Evolutionary conservation across 306 rosid genomes (phyloP).

Genomic region (Vigna mungo): DNA sequence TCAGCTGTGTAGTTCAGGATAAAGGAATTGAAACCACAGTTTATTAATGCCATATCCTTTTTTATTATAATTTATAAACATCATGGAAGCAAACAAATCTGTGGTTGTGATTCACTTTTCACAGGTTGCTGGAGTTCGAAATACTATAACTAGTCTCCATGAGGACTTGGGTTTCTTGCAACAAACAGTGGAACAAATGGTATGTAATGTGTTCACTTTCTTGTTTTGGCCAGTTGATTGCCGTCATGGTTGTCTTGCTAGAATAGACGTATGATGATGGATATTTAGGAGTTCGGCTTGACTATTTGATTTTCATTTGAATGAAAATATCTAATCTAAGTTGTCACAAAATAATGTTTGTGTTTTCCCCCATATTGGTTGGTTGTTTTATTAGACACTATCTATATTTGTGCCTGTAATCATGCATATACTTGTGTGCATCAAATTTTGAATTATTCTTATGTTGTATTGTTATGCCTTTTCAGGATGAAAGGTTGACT

Average conservation of each 20-base stretch:
- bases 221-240: constrained; percentile 37
- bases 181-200: constrained; percentile 70
- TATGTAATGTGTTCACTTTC: constrained; percentile 52
- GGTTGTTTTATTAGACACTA: background rate
- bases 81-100: background rate
- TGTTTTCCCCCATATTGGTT: background rate
- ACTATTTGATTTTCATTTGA: constrained; percentile 17
- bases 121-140: constrained; percentile 84
- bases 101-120: constrained; percentile 43
- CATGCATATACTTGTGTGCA: background rate
- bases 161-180: constrained; percentile 67
- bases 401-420: background rate
- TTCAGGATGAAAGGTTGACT: constrained; percentile 72
- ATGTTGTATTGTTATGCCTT: constrained; percentile 39
- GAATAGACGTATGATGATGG: constrained; percentile 26
- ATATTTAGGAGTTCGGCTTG: constrained; percentile 31
- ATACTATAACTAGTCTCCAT: constrained; percentile 60
- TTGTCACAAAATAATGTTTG: background rate
- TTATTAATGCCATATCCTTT: constrained; percentile 11
- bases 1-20: constrained; percentile 34
- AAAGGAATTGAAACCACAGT: constrained; percentile 24
- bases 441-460: constrained; percentile 36
- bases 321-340: constrained; percentile 19
- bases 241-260: constrained; percentile 14
- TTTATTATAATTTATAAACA: constrained; percentile 25